Conservation (phyloP, 2,329 filamentous ascomycete genomes). For the Botrytis pseudocinerea region DNA sequence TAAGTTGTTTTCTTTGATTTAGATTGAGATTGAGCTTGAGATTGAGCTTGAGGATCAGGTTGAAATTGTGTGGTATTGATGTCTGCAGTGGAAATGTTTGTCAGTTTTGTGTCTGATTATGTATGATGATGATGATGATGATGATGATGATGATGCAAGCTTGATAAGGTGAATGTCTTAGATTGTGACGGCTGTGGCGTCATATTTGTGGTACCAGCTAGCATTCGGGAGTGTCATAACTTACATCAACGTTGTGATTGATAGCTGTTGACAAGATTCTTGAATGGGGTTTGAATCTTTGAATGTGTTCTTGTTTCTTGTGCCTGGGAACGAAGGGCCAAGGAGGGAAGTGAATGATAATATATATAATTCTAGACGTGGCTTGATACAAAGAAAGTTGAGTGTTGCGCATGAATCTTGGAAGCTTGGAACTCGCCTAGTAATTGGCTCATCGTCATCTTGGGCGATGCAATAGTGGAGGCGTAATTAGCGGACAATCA, state of each 20-base stretch:
- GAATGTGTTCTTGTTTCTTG: background rate
- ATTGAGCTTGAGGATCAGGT: too few species aligned
- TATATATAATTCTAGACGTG: conserved; percentile 16
- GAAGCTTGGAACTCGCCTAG: conserved; percentile 18
- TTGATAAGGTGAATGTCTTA: background rate
- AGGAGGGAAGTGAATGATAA: conserved; percentile 14
- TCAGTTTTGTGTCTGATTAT: background rate
- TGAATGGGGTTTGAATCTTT: background rate
- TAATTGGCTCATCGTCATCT: conserved; percentile 13
- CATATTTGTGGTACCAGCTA: conserved; percentile 1
- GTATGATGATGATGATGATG: background rate
- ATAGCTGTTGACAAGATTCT: background rate
- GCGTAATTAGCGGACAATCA: conserved; percentile 13
- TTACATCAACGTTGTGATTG: conserved; percentile 1
- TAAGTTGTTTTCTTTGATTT: background rate
- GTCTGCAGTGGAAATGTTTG: background rate
- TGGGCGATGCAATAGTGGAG: conserved; percentile 19
- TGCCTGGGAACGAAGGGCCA: background rate
- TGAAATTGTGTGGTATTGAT: background rate
- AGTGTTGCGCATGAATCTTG: conserved; percentile 14
- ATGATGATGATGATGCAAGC: background rate
- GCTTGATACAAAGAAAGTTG: conserved; percentile 17
- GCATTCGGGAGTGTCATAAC: background rate
- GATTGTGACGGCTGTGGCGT: background rate
- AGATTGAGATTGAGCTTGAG: too few species aligned